phyloP scores from a whole-genome alignment of 1,139 yeast genomes.

The Saccharomyces pastorianus region DNA sequence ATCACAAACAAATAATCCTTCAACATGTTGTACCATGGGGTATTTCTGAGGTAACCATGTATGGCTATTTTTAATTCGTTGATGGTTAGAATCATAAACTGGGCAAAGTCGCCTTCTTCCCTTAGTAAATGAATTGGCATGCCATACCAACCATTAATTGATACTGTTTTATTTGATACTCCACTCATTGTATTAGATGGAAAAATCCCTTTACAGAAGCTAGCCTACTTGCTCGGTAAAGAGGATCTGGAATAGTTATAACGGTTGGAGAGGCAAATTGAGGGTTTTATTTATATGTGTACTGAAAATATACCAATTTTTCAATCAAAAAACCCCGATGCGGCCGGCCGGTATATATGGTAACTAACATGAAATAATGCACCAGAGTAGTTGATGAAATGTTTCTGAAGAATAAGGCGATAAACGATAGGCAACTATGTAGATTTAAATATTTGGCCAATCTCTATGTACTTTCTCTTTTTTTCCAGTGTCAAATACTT shows the following conservation, averaged over 20 bases:
- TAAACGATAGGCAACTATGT: background rate
- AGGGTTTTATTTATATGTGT: background rate
- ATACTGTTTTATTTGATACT: background rate
- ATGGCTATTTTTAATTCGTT: background rate
- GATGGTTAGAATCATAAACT: background rate
- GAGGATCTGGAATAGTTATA: background rate
- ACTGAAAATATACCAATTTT: background rate
- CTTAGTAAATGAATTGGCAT: background rate
- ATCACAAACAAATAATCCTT: conserved; percentile 17
- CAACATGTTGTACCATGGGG: conserved; percentile 16
- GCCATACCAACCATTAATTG: background rate
- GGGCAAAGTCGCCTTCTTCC: background rate
- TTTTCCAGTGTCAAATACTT: background rate
- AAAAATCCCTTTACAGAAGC: background rate
- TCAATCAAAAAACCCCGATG: background rate
- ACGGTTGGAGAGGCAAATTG: background rate
- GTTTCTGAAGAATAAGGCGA: background rate
- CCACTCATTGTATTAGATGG: background rate
- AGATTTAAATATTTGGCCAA: background rate
- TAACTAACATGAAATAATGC: background rate
- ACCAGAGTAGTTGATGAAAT: background rate
- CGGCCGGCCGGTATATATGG: background rate
- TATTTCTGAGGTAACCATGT: conserved; percentile 6
- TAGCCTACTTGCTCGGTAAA: background rate
- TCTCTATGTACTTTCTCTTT: background rate